These are phyloP conservation scores for Cercospora zeina DNA, from an alignment of 2,329 filamentous ascomycete genomes.

Conservation along the genomic window DNA sequence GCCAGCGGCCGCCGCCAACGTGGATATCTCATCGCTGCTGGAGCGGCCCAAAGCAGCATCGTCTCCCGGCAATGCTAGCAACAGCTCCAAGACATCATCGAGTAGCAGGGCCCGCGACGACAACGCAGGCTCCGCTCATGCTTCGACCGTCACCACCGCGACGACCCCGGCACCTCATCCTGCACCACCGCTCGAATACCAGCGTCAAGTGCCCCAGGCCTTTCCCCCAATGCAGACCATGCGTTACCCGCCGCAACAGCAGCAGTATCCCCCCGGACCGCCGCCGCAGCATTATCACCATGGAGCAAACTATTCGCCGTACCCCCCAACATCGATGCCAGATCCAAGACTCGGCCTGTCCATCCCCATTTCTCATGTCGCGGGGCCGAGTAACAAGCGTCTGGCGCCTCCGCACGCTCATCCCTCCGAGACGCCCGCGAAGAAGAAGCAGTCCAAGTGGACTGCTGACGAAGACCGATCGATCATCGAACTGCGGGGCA, in stretches of 20 bases:
- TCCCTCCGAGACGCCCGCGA: slow-evolving; percentile 66
- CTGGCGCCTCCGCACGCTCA: slow-evolving; percentile 50
- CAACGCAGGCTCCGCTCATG: slow-evolving; percentile 25
- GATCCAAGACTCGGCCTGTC: slow-evolving; percentile 35
- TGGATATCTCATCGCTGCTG: slow-evolving; percentile 93
- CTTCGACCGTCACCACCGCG: slow-evolving; percentile 31
- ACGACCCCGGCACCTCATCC: slow-evolving; percentile 31
- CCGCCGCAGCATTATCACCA: slow-evolving; percentile 32
- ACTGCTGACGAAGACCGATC: slow-evolving; percentile 88
- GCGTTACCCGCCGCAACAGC: slow-evolving; percentile 30
- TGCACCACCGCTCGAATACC: slow-evolving; percentile 25
- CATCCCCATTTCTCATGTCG: slow-evolving; percentile 46
- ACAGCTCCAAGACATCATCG: slow-evolving; percentile 37
- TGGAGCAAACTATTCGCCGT: slow-evolving; percentile 34
- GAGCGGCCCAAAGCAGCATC: slow-evolving; percentile 75
- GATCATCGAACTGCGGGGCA: slow-evolving; percentile 86
- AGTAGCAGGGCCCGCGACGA: slow-evolving; percentile 34
- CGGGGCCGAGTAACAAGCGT: slow-evolving; percentile 43
- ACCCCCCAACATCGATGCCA: slow-evolving; percentile 33
- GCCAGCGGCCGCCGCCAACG: slow-evolving; percentile 63
- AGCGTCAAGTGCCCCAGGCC: slow-evolving; percentile 24
- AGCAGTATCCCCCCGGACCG: slow-evolving; percentile 27
- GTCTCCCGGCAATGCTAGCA: slow-evolving; percentile 51
- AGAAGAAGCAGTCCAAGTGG: slow-evolving; percentile 98
- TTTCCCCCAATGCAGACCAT: slow-evolving; percentile 37